Evolutionary conservation across 2,329 filamentous ascomycete genomes (phyloP), one percentile per base, ranked within the genome.

Genomic region (Neonectria neomacrospora): DNA sequence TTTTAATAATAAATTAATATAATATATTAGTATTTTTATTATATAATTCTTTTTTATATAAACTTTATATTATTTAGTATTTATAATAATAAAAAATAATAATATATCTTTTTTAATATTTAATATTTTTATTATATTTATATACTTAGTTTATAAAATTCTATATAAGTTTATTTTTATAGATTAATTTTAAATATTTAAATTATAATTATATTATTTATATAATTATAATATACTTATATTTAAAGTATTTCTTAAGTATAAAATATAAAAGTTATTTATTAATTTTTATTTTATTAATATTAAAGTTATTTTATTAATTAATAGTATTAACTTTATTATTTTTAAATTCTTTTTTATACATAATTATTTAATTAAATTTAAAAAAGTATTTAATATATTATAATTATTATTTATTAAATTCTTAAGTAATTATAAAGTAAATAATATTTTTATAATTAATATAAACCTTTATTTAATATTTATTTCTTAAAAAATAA

Each of bases 401-500:
- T 48, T 54, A n/a, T 9, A 58, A 18, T 68, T 65, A 50, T 64
- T 28, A 10, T 61, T 45, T 30, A 54, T 34, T 63, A 18, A 69
- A 39, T 54, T 69, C n/a, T 63, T 68, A 58, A 0, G 39, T 66
- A 32, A 42, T 71, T 16, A 22, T 41, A 51, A 70, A 69, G 4
- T 63, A 62, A 14, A 12, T 42, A 30, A 67, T 72, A 63, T 74
- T 72, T 22, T 71, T 67, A 67, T 73, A 67, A 34, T 70, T 51
- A 18, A 56, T 68, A 60, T 67, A 71, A 32, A 72, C 34, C 37
- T 68, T 68, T 48, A 69, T 22, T 23, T 67, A 44, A 51, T 68
- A 66, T 4, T 64, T 48, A 23, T 18, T 70, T 59, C 37, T 39
- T 28, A 54, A 30, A 9, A 71, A n/a, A 28, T 74, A 73, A 20